These are phyloP conservation scores for Diaporthe australafricana DNA, from an alignment of 2,329 filamentous ascomycete genomes.

Conservation along the genomic window DNA sequence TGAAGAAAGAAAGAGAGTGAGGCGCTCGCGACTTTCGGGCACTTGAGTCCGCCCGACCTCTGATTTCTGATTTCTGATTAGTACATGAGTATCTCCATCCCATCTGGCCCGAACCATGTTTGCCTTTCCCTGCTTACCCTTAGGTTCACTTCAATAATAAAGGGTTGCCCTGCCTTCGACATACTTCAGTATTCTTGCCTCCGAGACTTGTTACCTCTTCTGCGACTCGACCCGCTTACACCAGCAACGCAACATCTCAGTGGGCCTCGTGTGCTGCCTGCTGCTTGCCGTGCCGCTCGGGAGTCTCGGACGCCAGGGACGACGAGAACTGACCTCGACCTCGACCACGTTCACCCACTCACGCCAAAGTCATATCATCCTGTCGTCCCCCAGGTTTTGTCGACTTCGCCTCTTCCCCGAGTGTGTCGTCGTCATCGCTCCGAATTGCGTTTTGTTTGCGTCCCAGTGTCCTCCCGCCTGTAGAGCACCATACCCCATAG, in stretches of 20 bases:
- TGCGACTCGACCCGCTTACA: neutral
- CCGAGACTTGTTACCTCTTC: neutral
- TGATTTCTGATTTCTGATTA: constrained; percentile 4
- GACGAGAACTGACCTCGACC: constrained; percentile 14
- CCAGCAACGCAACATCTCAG: neutral
- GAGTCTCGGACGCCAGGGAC: constrained; percentile 23
- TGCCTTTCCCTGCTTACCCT: neutral
- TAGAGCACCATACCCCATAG: neutral
- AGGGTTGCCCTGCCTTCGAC: constrained; percentile 26
- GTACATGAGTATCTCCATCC: neutral
- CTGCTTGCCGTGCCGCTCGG: constrained; percentile 21
- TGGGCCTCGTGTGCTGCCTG: constrained; percentile 2
- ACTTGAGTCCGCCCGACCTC: constrained; percentile 33
- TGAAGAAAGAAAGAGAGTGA: neutral
- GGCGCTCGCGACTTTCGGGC: constrained; percentile 37
- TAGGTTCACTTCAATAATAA: constrained; percentile 13
- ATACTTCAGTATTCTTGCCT: neutral
- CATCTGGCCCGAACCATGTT: neutral
- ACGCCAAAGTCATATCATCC: neutral
- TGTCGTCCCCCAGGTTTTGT: neutral
- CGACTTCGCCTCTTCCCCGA: constrained; percentile 2
- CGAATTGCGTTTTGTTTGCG: constrained; percentile 1
- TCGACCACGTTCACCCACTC: neutral
- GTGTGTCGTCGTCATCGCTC: neutral
- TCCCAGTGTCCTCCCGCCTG: neutral